A percentile compares a stretch with the other conserved stretches of the same genome.
Evolutionary conservation across 371 early-diverging fungal genomes (phyloP).

Genomic region (Saksenaea vasiformis): DNA sequence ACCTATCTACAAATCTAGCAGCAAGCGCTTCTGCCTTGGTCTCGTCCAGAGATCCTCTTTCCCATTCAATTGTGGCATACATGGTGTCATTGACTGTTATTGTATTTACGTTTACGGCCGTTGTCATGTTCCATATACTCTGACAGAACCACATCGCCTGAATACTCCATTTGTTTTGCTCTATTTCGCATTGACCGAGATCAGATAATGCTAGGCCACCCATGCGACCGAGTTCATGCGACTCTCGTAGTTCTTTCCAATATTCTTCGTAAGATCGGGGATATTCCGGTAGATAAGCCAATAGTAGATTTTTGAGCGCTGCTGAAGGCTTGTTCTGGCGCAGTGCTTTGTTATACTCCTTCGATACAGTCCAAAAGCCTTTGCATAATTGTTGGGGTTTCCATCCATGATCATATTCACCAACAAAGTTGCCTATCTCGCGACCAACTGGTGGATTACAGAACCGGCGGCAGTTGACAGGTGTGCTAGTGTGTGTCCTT

Average conservation of each 20-base stretch:
- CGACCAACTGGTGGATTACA: slow-evolving; percentile 34
- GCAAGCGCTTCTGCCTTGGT: neutral
- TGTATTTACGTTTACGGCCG: neutral
- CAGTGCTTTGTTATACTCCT: slow-evolving; percentile 20
- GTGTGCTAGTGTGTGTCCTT: slow-evolving; percentile 21
- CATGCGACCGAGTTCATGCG: neutral
- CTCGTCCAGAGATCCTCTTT: neutral
- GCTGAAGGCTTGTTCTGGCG: slow-evolving; percentile 16
- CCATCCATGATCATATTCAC: slow-evolving; percentile 25
- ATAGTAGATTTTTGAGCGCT: neutral
- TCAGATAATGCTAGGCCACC: neutral
- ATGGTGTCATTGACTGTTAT: neutral
- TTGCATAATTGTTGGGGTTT: slow-evolving; percentile 1
- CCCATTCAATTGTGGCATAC: neutral
- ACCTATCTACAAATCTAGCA: neutral
- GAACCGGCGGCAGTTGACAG: slow-evolving; percentile 38
- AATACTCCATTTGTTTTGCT: neutral
- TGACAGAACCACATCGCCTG: neutral
- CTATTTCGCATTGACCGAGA: neutral
- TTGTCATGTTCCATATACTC: neutral
- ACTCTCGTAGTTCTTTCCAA: neutral
- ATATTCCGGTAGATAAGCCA: neutral
- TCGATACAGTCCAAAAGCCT: slow-evolving; percentile 29
- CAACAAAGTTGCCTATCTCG: slow-evolving; percentile 46
- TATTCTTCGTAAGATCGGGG: neutral